Conservation (phyloP, 495 filamentous ascomycete species). For the Recurvomyces mirabilis region DNA sequence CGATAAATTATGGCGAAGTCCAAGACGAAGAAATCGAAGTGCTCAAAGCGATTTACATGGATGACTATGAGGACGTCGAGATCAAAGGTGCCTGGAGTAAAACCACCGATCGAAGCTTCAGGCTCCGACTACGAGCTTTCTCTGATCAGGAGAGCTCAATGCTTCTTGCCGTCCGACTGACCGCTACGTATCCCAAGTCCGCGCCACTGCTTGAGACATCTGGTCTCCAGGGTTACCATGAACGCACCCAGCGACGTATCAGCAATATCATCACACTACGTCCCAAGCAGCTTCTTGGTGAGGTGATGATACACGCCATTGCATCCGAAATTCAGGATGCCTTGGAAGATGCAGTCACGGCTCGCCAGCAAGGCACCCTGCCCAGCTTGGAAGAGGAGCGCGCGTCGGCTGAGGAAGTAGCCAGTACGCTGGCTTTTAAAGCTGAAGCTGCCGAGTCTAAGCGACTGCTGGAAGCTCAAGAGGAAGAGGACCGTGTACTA, state of each 20-base stretch:
- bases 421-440: constrained; percentile 38
- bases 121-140: constrained; percentile 60
- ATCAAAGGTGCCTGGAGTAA: constrained; percentile 80
- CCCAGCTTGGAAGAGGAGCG: constrained; percentile 87
- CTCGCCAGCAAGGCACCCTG: constrained; percentile 56
- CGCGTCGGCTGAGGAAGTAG: constrained; percentile 52
- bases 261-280: constrained; percentile 57
- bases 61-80: constrained; percentile 71
- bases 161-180: constrained; percentile 59
- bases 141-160: constrained; percentile 55
- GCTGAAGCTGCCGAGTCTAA: constrained; percentile 22
- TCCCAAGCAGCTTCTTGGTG: constrained; percentile 59
- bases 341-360: constrained; percentile 72
- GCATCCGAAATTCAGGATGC: constrained; percentile 74
- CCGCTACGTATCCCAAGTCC: constrained; percentile 88
- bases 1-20: constrained; percentile 58
- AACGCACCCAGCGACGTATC: constrained; percentile 54
- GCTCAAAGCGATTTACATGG: constrained; percentile 79
- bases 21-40: constrained; percentile 84
- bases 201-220: constrained; percentile 62
- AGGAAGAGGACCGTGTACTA: constrained; percentile 67
- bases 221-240: constrained; percentile 47
- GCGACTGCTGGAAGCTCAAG: constrained; percentile 32
- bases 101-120: constrained; percentile 64
- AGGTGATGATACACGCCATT: constrained; percentile 85